Evolutionary conservation across 2,329 filamentous ascomycete species (phyloP).

Genomic region (Curvularia sp.): DNA sequence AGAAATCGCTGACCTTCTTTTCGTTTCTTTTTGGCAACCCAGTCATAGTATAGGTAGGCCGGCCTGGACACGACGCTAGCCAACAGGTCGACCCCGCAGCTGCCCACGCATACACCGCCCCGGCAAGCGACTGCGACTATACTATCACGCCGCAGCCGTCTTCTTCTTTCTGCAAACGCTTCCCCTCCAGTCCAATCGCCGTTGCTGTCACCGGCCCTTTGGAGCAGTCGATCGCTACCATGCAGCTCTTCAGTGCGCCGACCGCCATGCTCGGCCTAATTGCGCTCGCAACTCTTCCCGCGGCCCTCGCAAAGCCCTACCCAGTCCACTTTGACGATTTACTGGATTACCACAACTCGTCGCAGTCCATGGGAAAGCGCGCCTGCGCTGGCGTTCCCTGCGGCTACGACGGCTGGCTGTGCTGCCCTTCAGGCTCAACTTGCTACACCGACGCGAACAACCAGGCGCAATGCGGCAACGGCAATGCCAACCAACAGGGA

Average conservation of each 20-base stretch:
- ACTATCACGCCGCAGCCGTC: slow-evolving; percentile 6
- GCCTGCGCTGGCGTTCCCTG: slow-evolving; percentile 32
- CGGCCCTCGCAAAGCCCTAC: slow-evolving; percentile 56
- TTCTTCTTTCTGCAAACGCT: slow-evolving; percentile 15
- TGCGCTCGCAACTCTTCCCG: slow-evolving; percentile 57
- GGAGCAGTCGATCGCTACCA: slow-evolving; percentile 22
- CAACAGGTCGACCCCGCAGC: slow-evolving; percentile 26
- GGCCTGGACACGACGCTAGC: slow-evolving; percentile 22
- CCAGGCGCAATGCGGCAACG: slow-evolving; percentile 45
- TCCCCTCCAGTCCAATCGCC: slow-evolving; percentile 16
- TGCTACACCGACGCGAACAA: slow-evolving; percentile 46
- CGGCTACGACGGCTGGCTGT: slow-evolving; percentile 46
- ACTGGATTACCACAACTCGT: slow-evolving; percentile 38
- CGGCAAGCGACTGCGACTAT: slow-evolving; percentile 10
- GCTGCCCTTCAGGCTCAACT: slow-evolving; percentile 40
- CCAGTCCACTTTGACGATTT: slow-evolving; percentile 40
- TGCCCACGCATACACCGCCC: slow-evolving; percentile 27
- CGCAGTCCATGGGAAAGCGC: slow-evolving; percentile 34
- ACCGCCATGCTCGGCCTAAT: slow-evolving; percentile 65
- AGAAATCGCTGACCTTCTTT: slow-evolving; percentile 22
- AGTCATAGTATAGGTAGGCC: slow-evolving; percentile 10
- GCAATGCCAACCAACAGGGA: slow-evolving; percentile 25
- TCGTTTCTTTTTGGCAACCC: slow-evolving; percentile 2
- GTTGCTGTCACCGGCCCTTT: slow-evolving; percentile 13
- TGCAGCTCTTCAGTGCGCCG: slow-evolving; percentile 65